Base-by-base conservation (phyloP, 139 green algal genomes). In the Coccomyxa sp. region DNA sequence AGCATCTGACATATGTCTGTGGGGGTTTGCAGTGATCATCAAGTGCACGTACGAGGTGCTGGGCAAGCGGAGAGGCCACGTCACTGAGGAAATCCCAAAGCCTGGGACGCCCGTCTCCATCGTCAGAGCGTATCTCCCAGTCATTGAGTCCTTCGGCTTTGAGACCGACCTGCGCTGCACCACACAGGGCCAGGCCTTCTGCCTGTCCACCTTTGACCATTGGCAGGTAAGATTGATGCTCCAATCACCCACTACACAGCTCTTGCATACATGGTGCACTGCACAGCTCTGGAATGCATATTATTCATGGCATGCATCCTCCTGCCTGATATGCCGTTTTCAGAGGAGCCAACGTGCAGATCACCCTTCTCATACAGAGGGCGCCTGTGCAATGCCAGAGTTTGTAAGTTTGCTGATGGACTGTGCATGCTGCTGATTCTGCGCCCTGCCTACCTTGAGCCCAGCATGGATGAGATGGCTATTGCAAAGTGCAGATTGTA, bases 121-220 rank as follows among this genome's bases (percentile, higher is more conserved):
- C 6, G 91, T 97, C 79, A 92, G 94, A 82, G 95, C 96, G n/a
- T 93, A 93, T 76, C 81, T 99, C 69, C 97, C 97, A 0, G 95
- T 97, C 0, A 89, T 98, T 1, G 97, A 99, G 89, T 92, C 81
- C 73, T 99, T 99, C 79, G 97, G 97, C 16, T 99, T 99, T 78
- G 97, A 99, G 87, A 99, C 96, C 0, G 97, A 99, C 86, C 83
- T 99, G 72, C 85, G 97, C 31, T 98, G 97, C 81, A 95, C 98
- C 88, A 99, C 96, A 54, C 92, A 97, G 88, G 96, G 96, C 27
- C 95, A 99, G 82, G 95, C 96, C 8, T 99, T 99, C 87, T 98
- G 93, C 84, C 79, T 93, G 80, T 91, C 82, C 12, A 91, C 95
- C 39, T 99, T 99, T 81, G 96, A 99, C 87, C 94, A 98, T 85